Base-by-base conservation (phyloP, 2,329 filamentous ascomycete genomes). In the Dactylonectria macrodidyma region DNA sequence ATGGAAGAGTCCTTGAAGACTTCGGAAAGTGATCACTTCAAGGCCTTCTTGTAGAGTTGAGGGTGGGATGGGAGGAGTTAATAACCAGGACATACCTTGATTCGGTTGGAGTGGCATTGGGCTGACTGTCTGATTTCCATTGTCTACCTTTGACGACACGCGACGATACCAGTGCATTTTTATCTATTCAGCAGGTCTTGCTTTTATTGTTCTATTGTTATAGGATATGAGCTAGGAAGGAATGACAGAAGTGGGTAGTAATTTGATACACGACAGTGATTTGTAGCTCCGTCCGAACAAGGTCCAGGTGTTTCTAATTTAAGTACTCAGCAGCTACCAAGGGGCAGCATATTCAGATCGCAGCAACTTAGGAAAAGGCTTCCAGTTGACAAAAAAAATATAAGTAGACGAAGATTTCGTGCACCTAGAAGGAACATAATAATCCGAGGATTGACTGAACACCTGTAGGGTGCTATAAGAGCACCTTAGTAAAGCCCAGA, bases 1-100 rank as follows among this genome's bases (percentile, higher is more conserved):
- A 67, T 65, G 30, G 72, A 76, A 38, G 67, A 71, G 26, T 74
- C 73, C 11, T 56, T 59, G 14, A 67, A 54, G 48, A 70, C 66
- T 41, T 76, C 73, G 3, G 69, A 75, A 16, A 67, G 68, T 26
- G 73, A 71, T 9, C 76, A 71, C 36, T 72, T 62, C 58, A 70
- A 76, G 59, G 75, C 72, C 4, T 76, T 76, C 56, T 55, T 76
- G n/a, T 76, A 61, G 70, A 22, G 26, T 11, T 22, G 12, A 9
- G n/a, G 12, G 14, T 36, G 22, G 48, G 16, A 48, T 14, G 19
- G 14, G 24, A 34, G 46, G 26, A 36, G 38, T 46, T 44, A 36
- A 51, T 46, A 44, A 44, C 16, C n/a, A 19, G 44, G n/a, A 26
- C 33, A 41, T 30, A 14, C 22, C 44, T 36, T 44, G 26, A 14